Conservation (phyloP, 805 yeast genomes). For the Wickerhamomyces rabaulensis region DNA sequence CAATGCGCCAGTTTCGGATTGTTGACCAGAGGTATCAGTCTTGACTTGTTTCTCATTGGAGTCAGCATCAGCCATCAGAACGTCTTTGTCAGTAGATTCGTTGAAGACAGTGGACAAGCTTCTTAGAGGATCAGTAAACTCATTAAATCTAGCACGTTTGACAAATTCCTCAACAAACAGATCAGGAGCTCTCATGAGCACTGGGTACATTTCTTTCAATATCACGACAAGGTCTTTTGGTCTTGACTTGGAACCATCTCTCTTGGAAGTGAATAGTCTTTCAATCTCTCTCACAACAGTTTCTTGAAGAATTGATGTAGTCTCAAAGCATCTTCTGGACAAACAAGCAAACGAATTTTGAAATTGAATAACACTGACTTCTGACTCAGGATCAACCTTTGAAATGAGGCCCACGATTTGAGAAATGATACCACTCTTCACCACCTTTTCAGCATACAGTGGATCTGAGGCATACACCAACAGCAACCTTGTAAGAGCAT, state of each 20-base stretch:
- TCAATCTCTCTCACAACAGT: constrained; percentile 49
- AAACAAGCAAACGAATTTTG: constrained; percentile 49
- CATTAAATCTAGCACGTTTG: constrained; percentile 36
- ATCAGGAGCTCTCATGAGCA: constrained; percentile 43
- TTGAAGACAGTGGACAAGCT: constrained; percentile 18
- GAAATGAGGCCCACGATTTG: constrained; percentile 31
- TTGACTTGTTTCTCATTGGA: constrained; percentile 10
- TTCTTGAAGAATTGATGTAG: constrained; percentile 40
- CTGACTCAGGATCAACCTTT: constrained; percentile 24
- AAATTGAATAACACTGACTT: constrained; percentile 34
- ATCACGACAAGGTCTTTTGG: constrained; percentile 41
- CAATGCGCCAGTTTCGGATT: constrained; percentile 7
- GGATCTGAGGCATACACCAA: constrained; percentile 47
- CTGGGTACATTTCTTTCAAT: constrained; percentile 45
- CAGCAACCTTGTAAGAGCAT: constrained; percentile 49
- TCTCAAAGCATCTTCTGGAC: constrained; percentile 68
- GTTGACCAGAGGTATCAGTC: not conserved
- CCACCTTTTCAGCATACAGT: constrained; percentile 33
- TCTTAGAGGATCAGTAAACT: constrained; percentile 36
- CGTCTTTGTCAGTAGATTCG: constrained; percentile 19
- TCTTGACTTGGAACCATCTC: constrained; percentile 22
- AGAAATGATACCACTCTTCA: constrained; percentile 42
- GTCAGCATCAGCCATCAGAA: constrained; percentile 17
- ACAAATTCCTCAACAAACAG: constrained; percentile 41
- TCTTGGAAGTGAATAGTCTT: constrained; percentile 33